A percentile compares a stretch with the other conserved stretches of the same genome.
These are phyloP conservation scores for Ramaria sp. DNA, from an alignment of 768 basidiomycete genomes.

Conservation along the genomic window DNA sequence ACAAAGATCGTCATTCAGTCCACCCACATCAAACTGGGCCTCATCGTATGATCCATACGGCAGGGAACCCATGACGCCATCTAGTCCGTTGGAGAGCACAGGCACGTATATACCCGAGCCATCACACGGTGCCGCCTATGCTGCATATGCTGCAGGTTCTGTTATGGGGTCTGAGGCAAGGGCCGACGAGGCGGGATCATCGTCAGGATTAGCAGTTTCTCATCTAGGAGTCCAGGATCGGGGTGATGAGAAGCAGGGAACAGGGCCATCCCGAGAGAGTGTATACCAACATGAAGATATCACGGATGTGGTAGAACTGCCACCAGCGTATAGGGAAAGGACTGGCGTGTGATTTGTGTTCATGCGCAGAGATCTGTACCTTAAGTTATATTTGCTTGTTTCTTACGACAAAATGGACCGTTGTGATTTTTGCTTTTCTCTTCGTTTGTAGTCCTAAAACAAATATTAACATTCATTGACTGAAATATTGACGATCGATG, in stretches of 20 bases:
- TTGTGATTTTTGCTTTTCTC: no score
- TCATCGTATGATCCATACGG: not conserved
- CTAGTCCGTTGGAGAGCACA: not conserved
- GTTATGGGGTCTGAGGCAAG: not conserved
- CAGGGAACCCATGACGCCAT: not conserved
- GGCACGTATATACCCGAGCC: not conserved
- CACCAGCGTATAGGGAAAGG: not conserved
- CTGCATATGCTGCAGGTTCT: not conserved
- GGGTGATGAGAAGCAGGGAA: not conserved
- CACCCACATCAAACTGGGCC: not conserved
- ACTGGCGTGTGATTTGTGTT: no score
- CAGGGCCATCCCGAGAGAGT: not conserved
- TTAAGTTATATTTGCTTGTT: no score
- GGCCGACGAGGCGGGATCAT: not conserved
- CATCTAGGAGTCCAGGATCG: not conserved
- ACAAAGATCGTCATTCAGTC: not conserved
- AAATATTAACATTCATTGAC: no score
- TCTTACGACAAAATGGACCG: no score
- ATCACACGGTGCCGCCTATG: not conserved
- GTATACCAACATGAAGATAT: slow-evolving; percentile 3
- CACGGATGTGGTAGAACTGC: not conserved
- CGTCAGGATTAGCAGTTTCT: not conserved
- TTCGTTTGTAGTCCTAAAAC: no score
- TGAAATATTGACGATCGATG: no score
- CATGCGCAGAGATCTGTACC: no score